A percentile compares a stretch with the other conserved stretches of the same genome.
Evolutionary conservation across 371 early-diverging fungal genomes (phyloP).

Genomic region (Smittium mucronatum): DNA sequence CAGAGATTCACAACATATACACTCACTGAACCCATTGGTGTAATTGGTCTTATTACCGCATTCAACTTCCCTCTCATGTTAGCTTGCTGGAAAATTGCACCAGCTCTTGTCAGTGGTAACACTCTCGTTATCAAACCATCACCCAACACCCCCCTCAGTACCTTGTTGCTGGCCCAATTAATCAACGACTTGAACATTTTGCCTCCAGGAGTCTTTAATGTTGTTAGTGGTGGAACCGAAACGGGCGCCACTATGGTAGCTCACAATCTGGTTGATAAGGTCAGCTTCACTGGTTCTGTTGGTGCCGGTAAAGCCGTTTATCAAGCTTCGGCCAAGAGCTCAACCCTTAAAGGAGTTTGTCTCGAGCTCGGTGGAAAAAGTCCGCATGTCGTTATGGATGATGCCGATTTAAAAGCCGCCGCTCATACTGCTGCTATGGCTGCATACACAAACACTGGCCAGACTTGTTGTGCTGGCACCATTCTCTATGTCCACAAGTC

Average conservation of each 20-base stretch:
- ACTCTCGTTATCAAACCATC: constrained; percentile 50
- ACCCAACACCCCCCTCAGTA: constrained; percentile 48
- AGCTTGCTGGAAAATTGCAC: constrained; percentile 74
- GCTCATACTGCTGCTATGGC: constrained; percentile 55
- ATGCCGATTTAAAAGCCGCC: constrained; percentile 66
- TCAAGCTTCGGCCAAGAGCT: constrained; percentile 46
- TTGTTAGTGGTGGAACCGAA: constrained; percentile 46
- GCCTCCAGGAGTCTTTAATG: constrained; percentile 58
- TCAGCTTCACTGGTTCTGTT: constrained; percentile 50
- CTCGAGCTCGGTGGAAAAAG: constrained; percentile 90
- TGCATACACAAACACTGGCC: constrained; percentile 69
- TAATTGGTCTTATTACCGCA: constrained; percentile 62
- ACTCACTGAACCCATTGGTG: constrained; percentile 62
- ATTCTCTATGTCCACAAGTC: constrained; percentile 69
- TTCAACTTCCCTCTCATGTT: constrained; percentile 78
- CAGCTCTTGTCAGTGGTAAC: constrained; percentile 64
- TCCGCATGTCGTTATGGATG: constrained; percentile 70
- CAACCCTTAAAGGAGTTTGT: constrained; percentile 57
- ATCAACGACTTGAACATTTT: constrained; percentile 33
- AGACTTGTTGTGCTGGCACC: constrained; percentile 79
- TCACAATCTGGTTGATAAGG: constrained; percentile 40
- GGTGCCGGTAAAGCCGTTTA: constrained; percentile 66
- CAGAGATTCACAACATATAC: constrained; percentile 43
- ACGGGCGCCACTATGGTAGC: constrained; percentile 41
- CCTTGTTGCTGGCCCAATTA: constrained; percentile 39